Evolutionary conservation across 225 moss, liverwort and hornwort genomes (phyloP).

Genomic region (Pseudisothecium myosuroides): DNA sequence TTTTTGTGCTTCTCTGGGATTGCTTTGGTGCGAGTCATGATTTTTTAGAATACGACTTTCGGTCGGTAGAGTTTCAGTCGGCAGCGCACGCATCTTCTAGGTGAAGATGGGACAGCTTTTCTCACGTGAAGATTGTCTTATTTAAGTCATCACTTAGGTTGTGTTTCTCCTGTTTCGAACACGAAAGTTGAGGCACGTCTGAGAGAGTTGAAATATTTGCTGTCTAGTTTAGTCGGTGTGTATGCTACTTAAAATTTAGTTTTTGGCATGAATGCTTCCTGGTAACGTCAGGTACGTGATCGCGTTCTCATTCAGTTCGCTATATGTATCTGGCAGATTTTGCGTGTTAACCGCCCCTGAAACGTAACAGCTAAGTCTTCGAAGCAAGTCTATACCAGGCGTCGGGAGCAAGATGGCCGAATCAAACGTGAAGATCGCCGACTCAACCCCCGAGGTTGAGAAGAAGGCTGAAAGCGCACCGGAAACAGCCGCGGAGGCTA

Average conservation of each 20-base stretch:
- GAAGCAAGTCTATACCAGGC: too few species aligned
- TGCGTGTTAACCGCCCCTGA: neutral
- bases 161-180: neutral
- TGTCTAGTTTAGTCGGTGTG: neutral
- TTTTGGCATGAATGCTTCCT: neutral
- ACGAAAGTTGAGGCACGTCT: too few species aligned
- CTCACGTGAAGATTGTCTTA: neutral
- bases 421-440: neutral
- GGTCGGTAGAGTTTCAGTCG: neutral
- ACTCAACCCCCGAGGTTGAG: neutral
- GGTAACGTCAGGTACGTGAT: neutral
- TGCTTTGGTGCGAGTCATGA: neutral
- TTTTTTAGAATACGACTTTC: neutral
- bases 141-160: neutral
- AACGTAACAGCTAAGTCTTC: neutral
- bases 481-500: neutral
- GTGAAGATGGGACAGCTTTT: neutral
- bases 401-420: conserved; percentile 1
- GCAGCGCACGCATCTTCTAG: neutral
- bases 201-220: too few species aligned
- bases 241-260: neutral
- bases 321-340: neutral
- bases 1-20: neutral
- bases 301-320: neutral
- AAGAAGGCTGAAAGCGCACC: neutral